These are phyloP conservation scores for Alternaria burnsii DNA, from an alignment of 2,329 filamentous ascomycete species.

Conservation along the genomic window DNA sequence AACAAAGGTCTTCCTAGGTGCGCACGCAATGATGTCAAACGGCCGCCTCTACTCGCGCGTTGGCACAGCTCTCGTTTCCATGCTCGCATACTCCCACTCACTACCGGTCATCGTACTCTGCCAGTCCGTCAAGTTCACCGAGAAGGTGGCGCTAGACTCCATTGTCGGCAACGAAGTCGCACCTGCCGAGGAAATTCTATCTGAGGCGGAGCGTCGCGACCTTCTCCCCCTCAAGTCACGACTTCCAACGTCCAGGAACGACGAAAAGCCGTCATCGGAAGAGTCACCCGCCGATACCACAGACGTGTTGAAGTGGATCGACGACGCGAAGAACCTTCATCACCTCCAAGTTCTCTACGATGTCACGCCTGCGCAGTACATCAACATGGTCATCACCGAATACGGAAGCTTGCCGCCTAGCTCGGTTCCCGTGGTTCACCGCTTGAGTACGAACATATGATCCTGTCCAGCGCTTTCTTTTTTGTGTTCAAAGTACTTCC, in stretches of 20 bases:
- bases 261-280: slow-evolving; percentile 35
- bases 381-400: slow-evolving; percentile 90
- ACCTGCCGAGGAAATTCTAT: slow-evolving; percentile 71
- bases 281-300: slow-evolving; percentile 31
- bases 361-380: slow-evolving; percentile 85
- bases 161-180: slow-evolving; percentile 94
- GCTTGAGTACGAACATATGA: slow-evolving; percentile 57
- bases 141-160: slow-evolving; percentile 87
- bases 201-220: slow-evolving; percentile 43
- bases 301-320: slow-evolving; percentile 50
- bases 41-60: slow-evolving; percentile 87
- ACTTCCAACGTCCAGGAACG: slow-evolving; percentile 31
- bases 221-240: slow-evolving; percentile 43
- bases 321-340: slow-evolving; percentile 58
- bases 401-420: slow-evolving; percentile 86
- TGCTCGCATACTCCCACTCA: slow-evolving; percentile 77
- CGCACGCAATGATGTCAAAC: slow-evolving; percentile 95
- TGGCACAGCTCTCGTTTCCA: slow-evolving; percentile 86
- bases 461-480: slow-evolving; percentile 25
- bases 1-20: slow-evolving; percentile 79
- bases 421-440: slow-evolving; percentile 79
- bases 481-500: slow-evolving; percentile 6
- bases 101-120: slow-evolving; percentile 88
- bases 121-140: slow-evolving; percentile 94
- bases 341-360: slow-evolving; percentile 85